Base-by-base conservation (phyloP, 2,329 filamentous ascomycete genomes). In the Cercospora citrullina region DNA sequence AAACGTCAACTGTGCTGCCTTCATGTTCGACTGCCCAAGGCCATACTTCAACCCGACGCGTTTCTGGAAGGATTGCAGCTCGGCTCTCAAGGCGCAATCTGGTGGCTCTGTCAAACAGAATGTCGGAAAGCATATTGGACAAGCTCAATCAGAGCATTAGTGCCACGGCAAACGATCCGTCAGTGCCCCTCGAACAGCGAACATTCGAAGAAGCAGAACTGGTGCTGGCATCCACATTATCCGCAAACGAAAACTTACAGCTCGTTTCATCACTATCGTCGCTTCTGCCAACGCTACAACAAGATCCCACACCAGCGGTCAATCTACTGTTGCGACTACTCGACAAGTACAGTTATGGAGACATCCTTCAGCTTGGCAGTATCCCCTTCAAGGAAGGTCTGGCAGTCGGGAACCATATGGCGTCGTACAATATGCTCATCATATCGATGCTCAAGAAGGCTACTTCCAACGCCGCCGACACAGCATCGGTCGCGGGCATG, bases 361-460 rank as follows among this genome's bases (percentile, higher is more conserved):
- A 85, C 63, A 77, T 87, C 33, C 82, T 82, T 48, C 75, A 60
- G 16, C 61, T 72, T 18, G 69, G 68, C 53, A 70, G 55, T 28
- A 66, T 81, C 5, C 74, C 88, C 64, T 85, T 89, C 66, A 79
- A 84, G 61, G 82, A 84, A 42, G 88, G 86, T 4, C 82, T 90
- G 48, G 66, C 83, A 78, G 59, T 85, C 70, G 73, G 81, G 72
- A 77, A 83, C 3, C 72, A 73, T 23, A 77, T 78, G 76, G 66
- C 73, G 2, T 78, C 86, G 0, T 84, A 89, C 74, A 88, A 89
- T 70, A 75, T 82, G 5, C 78, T 89, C 23, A 84, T 85, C 60
- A 79, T 90, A 8, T 82, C 83, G 1, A 75, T 90, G 39, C 77
- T 90, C 48, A 80, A 80, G 39, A 89, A 89, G 73, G 87, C 87